Evolutionary conservation across 345 rosid species (phyloP), one percentile per base, ranked within the genome.

Genomic region (Excoecaria cochinchinensis): DNA sequence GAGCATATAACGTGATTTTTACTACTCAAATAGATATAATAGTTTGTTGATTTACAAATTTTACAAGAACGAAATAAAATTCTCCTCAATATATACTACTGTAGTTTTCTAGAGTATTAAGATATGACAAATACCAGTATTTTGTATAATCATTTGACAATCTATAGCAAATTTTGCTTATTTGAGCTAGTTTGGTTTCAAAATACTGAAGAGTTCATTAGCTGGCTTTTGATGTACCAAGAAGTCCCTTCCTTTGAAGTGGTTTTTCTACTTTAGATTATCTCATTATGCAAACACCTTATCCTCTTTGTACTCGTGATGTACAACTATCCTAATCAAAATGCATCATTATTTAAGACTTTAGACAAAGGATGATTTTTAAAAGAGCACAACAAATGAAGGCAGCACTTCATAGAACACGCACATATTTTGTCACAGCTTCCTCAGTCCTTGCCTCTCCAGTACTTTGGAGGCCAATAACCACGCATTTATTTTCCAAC

Each of bases 391-490:
- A 78, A 10, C 56, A 57, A 76, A 71, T 53, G 53, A n/a, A 72
- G 46, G 44, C 61, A 61, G 39, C 75, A 76, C 38, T 70, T 25
- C 42, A 58, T 40, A 71, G 66, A 73, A 53, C 61, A 85, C 91
- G 3, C 71, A 95, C 99, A 91, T 95, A 95, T 95, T 95, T 95
- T 76, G 95, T 88, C 71, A 95, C 90, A 46, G 99, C 99, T 89
- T 95, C 99, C 86, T 92, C 99, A 52, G 98, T 95, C 69, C 99
- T 88, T 74, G 99, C 99, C 85, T 95, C 99, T 78, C 99, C 99
- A 3, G 99, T 95, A 84, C 99, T 95, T 89, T 92, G 98, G 65
- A 95, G 98, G 79, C 99, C 99, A 80, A 95, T 82, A 74, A 95
- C 99, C 81, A 92, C 99, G 80, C 98, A 95, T 81, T 92, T 91